phyloP scores from a whole-genome alignment of 1,284 basidiomycete genomes.

The Tilletia indica region DNA sequence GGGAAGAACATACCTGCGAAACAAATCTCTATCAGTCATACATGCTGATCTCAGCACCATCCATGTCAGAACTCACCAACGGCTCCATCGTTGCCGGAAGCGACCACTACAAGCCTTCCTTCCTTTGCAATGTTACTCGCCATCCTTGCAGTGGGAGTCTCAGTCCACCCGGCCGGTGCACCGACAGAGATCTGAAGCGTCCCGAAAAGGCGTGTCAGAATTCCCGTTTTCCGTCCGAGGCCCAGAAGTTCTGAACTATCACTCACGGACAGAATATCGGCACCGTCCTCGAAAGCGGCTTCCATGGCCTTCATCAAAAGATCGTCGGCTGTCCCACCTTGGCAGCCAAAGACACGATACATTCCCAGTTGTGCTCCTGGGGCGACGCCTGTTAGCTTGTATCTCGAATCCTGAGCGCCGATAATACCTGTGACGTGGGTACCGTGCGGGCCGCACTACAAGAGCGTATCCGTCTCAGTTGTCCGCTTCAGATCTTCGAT shows the following conservation, averaged over 20 bases:
- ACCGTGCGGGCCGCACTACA: constrained; percentile 20
- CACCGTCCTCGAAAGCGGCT: constrained; percentile 15
- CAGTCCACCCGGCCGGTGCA: constrained; percentile 23
- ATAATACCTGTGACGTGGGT: constrained; percentile 24
- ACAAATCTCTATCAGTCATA: neutral
- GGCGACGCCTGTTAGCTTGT: constrained; percentile 14
- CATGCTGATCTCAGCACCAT: neutral
- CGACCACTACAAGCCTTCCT: constrained; percentile 18
- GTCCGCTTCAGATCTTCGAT: neutral
- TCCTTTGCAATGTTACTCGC: constrained; percentile 16
- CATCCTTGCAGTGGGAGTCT: constrained; percentile 22
- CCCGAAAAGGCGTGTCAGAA: neutral
- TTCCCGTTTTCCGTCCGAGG: no score
- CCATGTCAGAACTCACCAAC: neutral
- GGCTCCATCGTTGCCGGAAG: constrained; percentile 22
- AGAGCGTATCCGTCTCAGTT: neutral
- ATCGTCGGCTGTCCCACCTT: constrained; percentile 21
- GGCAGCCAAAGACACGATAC: constrained; percentile 23
- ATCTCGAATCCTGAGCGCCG: constrained; percentile 15
- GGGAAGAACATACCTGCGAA: constrained; percentile 25
- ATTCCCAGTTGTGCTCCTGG: constrained; percentile 18
- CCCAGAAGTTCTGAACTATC: no score
- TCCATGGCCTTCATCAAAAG: constrained; percentile 23
- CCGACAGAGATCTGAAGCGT: constrained; percentile 19
- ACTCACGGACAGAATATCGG: constrained; percentile 17